Base-by-base conservation (phyloP, 73 alveolate genomes). In the Durusdinium trenchii region DNA sequence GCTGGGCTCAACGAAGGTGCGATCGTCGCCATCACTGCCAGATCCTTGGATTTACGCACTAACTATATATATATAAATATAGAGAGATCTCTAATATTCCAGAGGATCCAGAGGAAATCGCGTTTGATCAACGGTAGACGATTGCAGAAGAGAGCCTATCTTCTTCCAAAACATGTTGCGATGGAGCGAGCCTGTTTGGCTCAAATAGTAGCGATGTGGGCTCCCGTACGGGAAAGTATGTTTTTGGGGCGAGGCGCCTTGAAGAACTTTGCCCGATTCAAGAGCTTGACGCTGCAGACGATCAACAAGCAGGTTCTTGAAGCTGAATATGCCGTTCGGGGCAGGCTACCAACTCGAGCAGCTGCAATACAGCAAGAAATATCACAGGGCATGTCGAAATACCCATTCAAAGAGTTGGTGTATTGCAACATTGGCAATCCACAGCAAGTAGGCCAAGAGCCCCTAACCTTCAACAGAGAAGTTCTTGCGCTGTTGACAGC, bases 371-470 rank as follows among this genome's bases (percentile, higher is more conserved):
- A 92, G 46, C 54, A 69, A 48, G 98, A 93, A 45, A 40, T 93
- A 32, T 52, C 82, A 18, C 38, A 51, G 18, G 98, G 98, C 30
- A 32, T 10, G 28, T 42, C 69, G 42, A 93, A 71, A 52, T 90
- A 90, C 40, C 99, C 99, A 32, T 99, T 99, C 94, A 95, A 89
- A 26, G 97, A 98, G 45, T 95, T 99, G 61, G 99, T 99, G 54
- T 82, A 86, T 51, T 94, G 99, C 54, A 99, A 99, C 99, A 99
- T 99, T 50, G 99, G 99, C 60, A 99, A 99, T 82, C 99, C 99
- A 18, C 99, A 99, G 91, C 99, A 99, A 26, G 98, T 99, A 2
- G 99, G 99, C 20, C 99, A 99, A 96, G 94, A 87, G 50, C 99
- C 99, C 42, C 23, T 99, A 90, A 99, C 99, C 35, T 99, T 99